Base-by-base conservation (phyloP, 2,329 filamentous ascomycete species). In the Pseudocercospora cruenta region DNA sequence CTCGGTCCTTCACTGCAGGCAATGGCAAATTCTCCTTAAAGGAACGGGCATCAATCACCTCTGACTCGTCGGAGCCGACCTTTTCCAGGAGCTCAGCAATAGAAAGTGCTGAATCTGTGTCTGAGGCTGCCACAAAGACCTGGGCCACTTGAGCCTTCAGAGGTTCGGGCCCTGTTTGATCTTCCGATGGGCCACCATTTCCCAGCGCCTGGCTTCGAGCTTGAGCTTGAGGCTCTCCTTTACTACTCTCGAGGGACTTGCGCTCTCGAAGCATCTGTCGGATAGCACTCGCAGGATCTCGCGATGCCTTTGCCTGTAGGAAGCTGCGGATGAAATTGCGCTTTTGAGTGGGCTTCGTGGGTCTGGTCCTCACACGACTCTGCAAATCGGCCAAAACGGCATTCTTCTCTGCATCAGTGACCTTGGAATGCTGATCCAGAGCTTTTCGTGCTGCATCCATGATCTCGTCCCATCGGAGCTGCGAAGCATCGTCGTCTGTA, bases 401-500 rank as follows among this genome's bases (percentile, higher is more conserved):
- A 33, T 60, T 39, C 33, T 65, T 61, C 43, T 68, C 53, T n/a
- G 36, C n/a, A 22, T 33, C 10, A 28, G 39, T 60, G 12, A 21
- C 33, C 14, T 31, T 16, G 2, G 54, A 60, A n/a, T 43, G 58
- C 31, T 49, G 43, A 9, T 54, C 47, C 24, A 65, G 28, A 4
- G 31, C 58, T 45, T 65, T 39, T 12, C 65, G 65, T 26, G 59
- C 65, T 8, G 55, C 45, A 14, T 45, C 49, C 33, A 65, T 43
- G 19, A 65, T 36, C 4, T 67, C 43, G 39, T 62, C 21, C 47
- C 63, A 59, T 31, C 21, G 19, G 22, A 43, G 51, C n/a, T 19
- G 22, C 21, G 8, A 16, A 8, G 5, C 26, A 24, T 31, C 16
- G 12, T 49, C 39, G 16, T 31, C 58, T 19, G n/a, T 1, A 3